These are phyloP conservation scores for Cryptomeria japonica DNA, from an alignment of 75 land plant species.

Conservation along the genomic window DNA sequence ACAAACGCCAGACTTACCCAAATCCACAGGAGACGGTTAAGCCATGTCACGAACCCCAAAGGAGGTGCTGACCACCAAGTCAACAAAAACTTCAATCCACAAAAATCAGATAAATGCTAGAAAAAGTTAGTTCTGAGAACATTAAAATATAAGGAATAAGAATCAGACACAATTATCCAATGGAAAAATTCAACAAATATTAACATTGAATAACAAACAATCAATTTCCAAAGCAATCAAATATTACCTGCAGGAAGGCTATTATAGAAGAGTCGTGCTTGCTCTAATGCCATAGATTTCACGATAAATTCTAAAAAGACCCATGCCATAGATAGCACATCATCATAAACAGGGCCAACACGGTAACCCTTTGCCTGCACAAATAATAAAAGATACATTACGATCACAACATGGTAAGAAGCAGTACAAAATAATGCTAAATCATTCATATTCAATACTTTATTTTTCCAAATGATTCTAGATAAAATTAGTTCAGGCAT, in stretches of 20 bases:
- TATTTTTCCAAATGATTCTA: neutral
- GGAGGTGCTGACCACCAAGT: too few relatives aligned
- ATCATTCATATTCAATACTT: neutral
- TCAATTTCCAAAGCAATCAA: neutral
- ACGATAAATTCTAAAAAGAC: conserved; percentile 95
- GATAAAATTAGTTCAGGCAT: neutral
- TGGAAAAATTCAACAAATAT: neutral
- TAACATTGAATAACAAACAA: neutral
- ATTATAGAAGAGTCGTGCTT: conserved; percentile 75
- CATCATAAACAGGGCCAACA: conserved; percentile 99
- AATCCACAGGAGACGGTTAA: too few relatives aligned
- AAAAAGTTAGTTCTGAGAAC: neutral
- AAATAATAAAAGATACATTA: neutral
- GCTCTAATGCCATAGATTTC: conserved; percentile 96
- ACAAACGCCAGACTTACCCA: too few relatives aligned
- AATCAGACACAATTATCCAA: neutral
- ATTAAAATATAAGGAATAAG: neutral
- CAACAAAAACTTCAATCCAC: too few relatives aligned
- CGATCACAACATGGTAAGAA: neutral
- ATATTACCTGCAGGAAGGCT: conserved; percentile 46
- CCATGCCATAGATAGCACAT: conserved; percentile 99
- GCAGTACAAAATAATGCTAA: neutral
- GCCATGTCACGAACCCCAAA: neutral
- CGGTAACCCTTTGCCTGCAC: conserved; percentile 98
- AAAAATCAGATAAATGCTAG: neutral